Conservation (phyloP, 2,329 filamentous ascomycete genomes). For the Neobulgaria alba region DNA sequence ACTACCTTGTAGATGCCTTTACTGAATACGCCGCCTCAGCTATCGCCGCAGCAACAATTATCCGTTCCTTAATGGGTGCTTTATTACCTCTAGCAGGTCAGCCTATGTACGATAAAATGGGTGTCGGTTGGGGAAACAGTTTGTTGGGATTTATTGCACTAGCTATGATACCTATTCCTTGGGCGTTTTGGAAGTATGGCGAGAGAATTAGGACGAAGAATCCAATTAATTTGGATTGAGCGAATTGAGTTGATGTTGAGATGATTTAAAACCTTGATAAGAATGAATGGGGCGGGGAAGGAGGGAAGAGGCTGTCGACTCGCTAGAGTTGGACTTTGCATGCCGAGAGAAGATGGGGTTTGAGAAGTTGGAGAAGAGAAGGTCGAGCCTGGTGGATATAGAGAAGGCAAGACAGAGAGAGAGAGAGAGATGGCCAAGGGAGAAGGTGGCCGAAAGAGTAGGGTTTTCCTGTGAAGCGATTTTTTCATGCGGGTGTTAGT, state of each 20-base stretch:
- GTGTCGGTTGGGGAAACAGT: slow-evolving; percentile 38
- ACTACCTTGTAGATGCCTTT: slow-evolving; percentile 38
- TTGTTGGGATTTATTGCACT: slow-evolving; percentile 40
- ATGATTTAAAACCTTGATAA: too few relatives aligned
- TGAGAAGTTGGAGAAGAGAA: too few relatives aligned
- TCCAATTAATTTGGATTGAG: background rate
- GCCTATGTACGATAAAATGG: slow-evolving; percentile 33
- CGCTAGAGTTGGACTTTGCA: too few relatives aligned
- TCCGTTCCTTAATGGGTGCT: slow-evolving; percentile 37
- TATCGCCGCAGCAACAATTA: slow-evolving; percentile 31
- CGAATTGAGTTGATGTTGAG: background rate
- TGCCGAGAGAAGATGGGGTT: too few relatives aligned
- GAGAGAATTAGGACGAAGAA: slow-evolving; percentile 31
- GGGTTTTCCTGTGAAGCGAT: too few relatives aligned
- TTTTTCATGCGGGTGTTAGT: too few relatives aligned
- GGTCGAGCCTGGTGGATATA: too few relatives aligned
- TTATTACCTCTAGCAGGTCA: slow-evolving; percentile 41
- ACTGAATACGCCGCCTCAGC: slow-evolving; percentile 32
- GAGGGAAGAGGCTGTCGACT: too few relatives aligned
- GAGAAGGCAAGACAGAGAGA: too few relatives aligned
- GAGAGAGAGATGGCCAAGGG: too few relatives aligned
- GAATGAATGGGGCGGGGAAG: too few relatives aligned
- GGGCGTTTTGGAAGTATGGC: slow-evolving; percentile 35
- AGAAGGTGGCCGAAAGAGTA: too few relatives aligned
- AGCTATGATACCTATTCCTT: slow-evolving; percentile 37